Evolutionary conservation across 129 eudicot species (phyloP).

Genomic region (Escallonia rubra): DNA sequence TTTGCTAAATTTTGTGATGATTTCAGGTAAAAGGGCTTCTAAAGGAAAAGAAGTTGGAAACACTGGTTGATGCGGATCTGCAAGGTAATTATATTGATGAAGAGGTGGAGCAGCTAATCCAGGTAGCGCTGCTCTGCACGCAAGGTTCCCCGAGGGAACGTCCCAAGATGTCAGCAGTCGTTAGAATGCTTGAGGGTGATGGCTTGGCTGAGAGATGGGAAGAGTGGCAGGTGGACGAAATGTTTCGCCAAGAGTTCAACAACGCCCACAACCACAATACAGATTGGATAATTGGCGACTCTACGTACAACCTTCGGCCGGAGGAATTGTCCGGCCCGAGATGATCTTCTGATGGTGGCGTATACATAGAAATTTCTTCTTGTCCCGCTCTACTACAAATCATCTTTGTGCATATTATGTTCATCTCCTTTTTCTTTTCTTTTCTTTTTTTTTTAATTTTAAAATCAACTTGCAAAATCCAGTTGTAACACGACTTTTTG

Average conservation of each 20-base stretch:
- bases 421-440: conserved; percentile 3
- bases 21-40: conserved; percentile 60
- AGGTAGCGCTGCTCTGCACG: conserved; percentile 56
- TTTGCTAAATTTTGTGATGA: too few relatives aligned
- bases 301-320: too few relatives aligned
- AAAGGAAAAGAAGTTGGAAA: conserved; percentile 47
- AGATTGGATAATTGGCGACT: too few relatives aligned
- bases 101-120: conserved; percentile 57
- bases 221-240: too few relatives aligned
- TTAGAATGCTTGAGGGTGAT: conserved; percentile 64
- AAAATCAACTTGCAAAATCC: conserved; percentile 7
- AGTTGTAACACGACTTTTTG: conserved; percentile 14
- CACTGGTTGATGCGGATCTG: conserved; percentile 52
- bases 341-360: neutral
- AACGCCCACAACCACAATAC: too few relatives aligned
- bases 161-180: conserved; percentile 62
- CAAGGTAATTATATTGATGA: conserved; percentile 44
- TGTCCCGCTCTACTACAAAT: neutral
- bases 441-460: neutral
- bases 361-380: conserved; percentile 7
- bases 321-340: too few relatives aligned
- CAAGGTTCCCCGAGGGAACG: conserved; percentile 45
- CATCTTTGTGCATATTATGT: conserved; percentile 30
- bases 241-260: too few relatives aligned
- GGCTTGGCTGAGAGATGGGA: conserved; percentile 71